These are phyloP conservation scores for Trichophyton mentagrophytes DNA, from an alignment of 2,329 filamentous ascomycete species.

Conservation along the genomic window DNA sequence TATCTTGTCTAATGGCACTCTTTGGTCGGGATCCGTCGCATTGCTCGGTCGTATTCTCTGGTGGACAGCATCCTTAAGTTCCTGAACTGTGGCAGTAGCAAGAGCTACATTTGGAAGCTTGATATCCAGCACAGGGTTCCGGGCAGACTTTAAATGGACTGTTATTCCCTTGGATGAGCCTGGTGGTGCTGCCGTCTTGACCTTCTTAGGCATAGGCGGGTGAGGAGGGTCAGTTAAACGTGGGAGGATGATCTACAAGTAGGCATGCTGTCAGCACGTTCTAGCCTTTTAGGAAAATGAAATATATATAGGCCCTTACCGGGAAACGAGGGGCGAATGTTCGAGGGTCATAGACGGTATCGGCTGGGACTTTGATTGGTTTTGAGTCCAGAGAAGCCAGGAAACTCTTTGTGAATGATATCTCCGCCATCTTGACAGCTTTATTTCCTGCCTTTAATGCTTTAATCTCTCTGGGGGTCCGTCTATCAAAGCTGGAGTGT, in stretches of 20 bases:
- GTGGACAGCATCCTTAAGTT: constrained; percentile 61
- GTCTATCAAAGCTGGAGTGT: not conserved
- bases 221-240: constrained; percentile 31
- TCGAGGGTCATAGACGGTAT: constrained; percentile 79
- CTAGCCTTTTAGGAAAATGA: not conserved
- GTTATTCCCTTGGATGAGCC: constrained; percentile 31
- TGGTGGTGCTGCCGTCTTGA: constrained; percentile 22
- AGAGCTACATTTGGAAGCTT: constrained; percentile 48
- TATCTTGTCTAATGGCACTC: constrained; percentile 53
- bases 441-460: not conserved
- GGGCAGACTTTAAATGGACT: constrained; percentile 42
- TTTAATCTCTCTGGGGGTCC: not conserved
- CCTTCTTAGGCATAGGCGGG: constrained; percentile 33
- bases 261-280: constrained; percentile 6
- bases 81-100: constrained; percentile 59
- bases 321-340: constrained; percentile 63
- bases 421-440: constrained; percentile 53
- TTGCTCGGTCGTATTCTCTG: constrained; percentile 35
- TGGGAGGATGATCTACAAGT: constrained; percentile 34
- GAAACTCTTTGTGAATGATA: constrained; percentile 73
- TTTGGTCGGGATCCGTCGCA: constrained; percentile 38
- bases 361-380: constrained; percentile 67
- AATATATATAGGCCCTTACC: constrained; percentile 41
- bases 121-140: constrained; percentile 59
- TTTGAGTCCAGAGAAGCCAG: constrained; percentile 66